Base-by-base conservation (phyloP, 345 rosid genomes). In the Arabis alpina region DNA sequence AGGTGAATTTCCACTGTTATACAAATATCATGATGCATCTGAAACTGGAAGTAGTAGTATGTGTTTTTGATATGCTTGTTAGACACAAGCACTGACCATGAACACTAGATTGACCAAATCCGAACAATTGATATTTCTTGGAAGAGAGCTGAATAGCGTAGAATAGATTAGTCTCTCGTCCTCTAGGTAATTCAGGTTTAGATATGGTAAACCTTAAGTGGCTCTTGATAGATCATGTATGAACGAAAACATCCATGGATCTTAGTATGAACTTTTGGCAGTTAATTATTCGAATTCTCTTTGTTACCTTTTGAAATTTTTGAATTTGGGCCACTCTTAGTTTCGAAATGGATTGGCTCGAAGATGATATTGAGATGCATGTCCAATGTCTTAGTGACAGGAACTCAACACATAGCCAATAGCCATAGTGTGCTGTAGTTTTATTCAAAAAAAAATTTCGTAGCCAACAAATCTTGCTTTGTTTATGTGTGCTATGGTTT, bases 41-140 rank as follows among this genome's bases (percentile, higher is more conserved):
- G 59, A 45, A 30, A 14, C 62, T 43, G 40, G 39, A 60, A 51
- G 54, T 62, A 44, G 52, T 62, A 34, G 16, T n/a, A 8, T 71
- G 47, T 61, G 68, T 10, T 24, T 10, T 61, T 58, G 50, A 44
- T 67, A 19, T 55, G 43, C 9, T 36, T 36, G 61, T 6, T 37
- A 25, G 37, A 24, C 10, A 24, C 58, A 39, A 30, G 42, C 6
- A 28, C 19, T 25, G 30, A 54, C 43, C 53, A 54, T 54, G 40
- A 28, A 11, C 32, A 41, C 2, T 53, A 53, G 51, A 28, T 52
- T 53, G n/a, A 52, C n/a, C 13, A 14, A 47, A 10, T 10, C 42
- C 14, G 14, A 44, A 61, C 66, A 30, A 8, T 44, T 6, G 5
- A 4, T 14, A 14, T 23, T 64, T 11, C 2, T 19, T 19, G 23